Conservation (phyloP, 2,329 filamentous ascomycete species). For the Ceratocystis harringtonii region DNA sequence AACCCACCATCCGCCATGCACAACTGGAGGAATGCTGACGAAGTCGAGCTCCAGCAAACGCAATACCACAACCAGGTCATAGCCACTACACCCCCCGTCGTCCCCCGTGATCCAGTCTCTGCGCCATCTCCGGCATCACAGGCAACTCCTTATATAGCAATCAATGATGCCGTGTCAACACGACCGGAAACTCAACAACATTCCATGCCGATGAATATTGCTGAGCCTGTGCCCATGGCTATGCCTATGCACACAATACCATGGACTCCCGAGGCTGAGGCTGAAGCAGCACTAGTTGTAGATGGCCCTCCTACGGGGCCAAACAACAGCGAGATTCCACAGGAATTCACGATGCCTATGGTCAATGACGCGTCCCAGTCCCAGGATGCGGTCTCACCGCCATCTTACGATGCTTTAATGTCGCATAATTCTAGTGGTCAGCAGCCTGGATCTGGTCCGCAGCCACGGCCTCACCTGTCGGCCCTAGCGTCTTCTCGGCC, state of each 20-base stretch:
- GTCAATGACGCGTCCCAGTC: not conserved
- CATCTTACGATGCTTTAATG: constrained; percentile 15
- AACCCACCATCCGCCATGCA: not conserved
- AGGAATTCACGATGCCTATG: constrained; percentile 11
- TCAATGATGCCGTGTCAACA: not conserved
- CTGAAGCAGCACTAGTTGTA: constrained; percentile 15
- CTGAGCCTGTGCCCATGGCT: not conserved
- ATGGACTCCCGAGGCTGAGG: constrained; percentile 14
- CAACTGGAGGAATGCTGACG: not conserved
- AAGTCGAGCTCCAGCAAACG: not conserved
- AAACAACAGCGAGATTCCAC: constrained; percentile 16
- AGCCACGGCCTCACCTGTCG: not conserved
- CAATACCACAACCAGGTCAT: not conserved
- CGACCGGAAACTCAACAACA: not conserved
- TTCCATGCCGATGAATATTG: not conserved
- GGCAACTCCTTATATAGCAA: not conserved
- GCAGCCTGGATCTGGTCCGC: not conserved
- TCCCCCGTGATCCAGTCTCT: not conserved
- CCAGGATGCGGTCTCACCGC: constrained; percentile 7
- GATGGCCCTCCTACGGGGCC: constrained; percentile 15
- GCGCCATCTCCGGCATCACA: not conserved
- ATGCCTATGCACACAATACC: constrained; percentile 5
- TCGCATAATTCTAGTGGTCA: not conserved
- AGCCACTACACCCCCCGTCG: not conserved
- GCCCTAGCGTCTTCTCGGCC: not conserved